Conservation (phyloP, 192 early-diverging fungal species). For the Pecoramyces ruminantium region DNA sequence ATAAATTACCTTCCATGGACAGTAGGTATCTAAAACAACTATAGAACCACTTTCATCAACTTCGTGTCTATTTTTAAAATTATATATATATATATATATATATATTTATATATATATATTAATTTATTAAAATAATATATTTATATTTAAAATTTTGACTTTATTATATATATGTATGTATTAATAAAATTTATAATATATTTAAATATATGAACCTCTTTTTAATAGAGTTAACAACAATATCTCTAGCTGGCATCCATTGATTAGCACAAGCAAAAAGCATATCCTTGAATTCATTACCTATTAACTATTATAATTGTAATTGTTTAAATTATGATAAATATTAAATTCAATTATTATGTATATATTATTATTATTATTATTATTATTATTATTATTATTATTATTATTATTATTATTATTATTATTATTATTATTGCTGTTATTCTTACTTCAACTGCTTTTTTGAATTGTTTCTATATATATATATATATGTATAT, state of each 20-base stretch:
- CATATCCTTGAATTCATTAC: not conserved
- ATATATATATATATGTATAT: not conserved
- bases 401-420: not conserved
- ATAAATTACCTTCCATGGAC: constrained; percentile 70
- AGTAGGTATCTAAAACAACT: constrained; percentile 61
- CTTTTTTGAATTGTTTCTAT: not conserved
- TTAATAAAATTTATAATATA: not conserved
- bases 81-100: too few species aligned
- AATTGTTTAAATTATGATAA: too few species aligned
- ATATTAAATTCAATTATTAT: too few species aligned
- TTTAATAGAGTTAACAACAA: constrained; percentile 61
- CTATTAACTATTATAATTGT: not conserved
- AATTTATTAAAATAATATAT: too few species aligned
- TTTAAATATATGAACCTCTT: not conserved
- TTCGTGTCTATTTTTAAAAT: constrained; percentile 17
- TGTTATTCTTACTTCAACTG: not conserved
- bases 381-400: too few species aligned
- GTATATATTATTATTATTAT: too few species aligned
- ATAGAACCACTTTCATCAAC: constrained; percentile 61
- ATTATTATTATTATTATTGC: too few species aligned
- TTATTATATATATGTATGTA: too few species aligned
- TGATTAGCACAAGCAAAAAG: constrained; percentile 15
- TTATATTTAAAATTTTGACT: too few species aligned
- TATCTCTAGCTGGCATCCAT: constrained; percentile 76
- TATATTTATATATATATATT: too few species aligned